Conservation (phyloP, 192 early-diverging fungal species). For the Entomortierella parvispora region DNA sequence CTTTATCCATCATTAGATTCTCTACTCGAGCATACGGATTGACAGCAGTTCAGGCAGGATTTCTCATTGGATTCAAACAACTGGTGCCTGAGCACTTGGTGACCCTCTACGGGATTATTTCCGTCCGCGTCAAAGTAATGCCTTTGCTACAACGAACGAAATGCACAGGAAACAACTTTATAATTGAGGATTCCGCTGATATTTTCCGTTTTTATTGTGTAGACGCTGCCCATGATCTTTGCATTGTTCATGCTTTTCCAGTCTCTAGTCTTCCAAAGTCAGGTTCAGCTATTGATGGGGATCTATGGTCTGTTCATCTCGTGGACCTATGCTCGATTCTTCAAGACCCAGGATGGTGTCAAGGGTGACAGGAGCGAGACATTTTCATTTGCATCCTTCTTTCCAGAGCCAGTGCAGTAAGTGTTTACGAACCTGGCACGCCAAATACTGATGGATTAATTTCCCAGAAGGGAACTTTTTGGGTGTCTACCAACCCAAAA, state of each 20-base stretch:
- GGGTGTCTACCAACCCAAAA: too few species aligned
- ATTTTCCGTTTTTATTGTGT: background rate
- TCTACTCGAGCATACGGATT: constrained; percentile 75
- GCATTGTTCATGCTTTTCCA: constrained; percentile 52
- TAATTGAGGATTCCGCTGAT: too few species aligned
- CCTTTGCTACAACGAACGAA: too few species aligned
- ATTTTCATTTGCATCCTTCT: constrained; percentile 93
- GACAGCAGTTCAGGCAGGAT: constrained; percentile 73
- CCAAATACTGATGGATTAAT: too few species aligned
- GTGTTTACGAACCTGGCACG: too few species aligned
- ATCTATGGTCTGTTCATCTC: constrained; percentile 77
- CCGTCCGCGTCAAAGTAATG: constrained; percentile 81
- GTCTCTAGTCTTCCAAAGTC: constrained; percentile 59
- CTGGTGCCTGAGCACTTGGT: constrained; percentile 88
- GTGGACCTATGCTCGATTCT: constrained; percentile 91
- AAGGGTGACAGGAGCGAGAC: constrained; percentile 90
- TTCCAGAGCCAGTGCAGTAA: constrained; percentile 84
- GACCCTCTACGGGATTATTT: constrained; percentile 69
- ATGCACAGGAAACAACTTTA: too few species aligned
- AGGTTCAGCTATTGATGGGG: constrained; percentile 73
- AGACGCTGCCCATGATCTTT: constrained; percentile 63
- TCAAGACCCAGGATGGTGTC: constrained; percentile 81
- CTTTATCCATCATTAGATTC: too few species aligned
- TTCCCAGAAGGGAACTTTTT: too few species aligned
- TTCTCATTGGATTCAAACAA: constrained; percentile 90